Conservation (phyloP, 495 filamentous ascomycete genomes). For the Pyronema omphalodes region DNA sequence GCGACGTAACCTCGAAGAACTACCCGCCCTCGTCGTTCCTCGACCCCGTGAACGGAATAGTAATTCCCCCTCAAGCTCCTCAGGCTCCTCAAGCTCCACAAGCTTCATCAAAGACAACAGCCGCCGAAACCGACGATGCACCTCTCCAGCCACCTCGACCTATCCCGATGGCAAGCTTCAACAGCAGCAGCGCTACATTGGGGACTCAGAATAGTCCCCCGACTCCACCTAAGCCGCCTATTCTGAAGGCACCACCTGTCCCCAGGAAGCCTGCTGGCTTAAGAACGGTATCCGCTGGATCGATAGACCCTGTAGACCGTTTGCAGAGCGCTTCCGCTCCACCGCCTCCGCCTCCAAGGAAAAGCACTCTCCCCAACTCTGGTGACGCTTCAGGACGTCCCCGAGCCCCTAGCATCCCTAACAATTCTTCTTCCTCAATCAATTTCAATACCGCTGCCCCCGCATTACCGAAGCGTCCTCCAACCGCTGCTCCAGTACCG, state of each 20-base stretch:
- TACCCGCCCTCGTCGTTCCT: slow-evolving; percentile 6
- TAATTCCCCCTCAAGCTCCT: neutral
- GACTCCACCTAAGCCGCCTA: slow-evolving; percentile 3
- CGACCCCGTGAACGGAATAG: slow-evolving; percentile 12
- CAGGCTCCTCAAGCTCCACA: neutral
- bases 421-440: too few relatives aligned
- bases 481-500: neutral
- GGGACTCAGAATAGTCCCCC: neutral
- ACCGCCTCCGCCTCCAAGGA: slow-evolving; percentile 3
- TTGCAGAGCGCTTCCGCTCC: neutral
- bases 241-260: neutral
- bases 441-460: neutral
- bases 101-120: neutral
- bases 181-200: neutral
- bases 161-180: neutral
- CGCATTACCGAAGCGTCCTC: slow-evolving; percentile 7
- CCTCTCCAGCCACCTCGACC: neutral
- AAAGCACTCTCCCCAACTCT: neutral
- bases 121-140: neutral
- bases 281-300: neutral
- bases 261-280: slow-evolving; percentile 1
- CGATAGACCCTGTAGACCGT: neutral
- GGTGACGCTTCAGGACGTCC: neutral
- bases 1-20: slow-evolving; percentile 53
- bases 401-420: neutral